A percentile compares a stretch with the other conserved stretches of the same genome.
These are phyloP conservation scores for Castanea mollissima DNA, from an alignment of 306 rosid genomes.

Conservation along the genomic window DNA sequence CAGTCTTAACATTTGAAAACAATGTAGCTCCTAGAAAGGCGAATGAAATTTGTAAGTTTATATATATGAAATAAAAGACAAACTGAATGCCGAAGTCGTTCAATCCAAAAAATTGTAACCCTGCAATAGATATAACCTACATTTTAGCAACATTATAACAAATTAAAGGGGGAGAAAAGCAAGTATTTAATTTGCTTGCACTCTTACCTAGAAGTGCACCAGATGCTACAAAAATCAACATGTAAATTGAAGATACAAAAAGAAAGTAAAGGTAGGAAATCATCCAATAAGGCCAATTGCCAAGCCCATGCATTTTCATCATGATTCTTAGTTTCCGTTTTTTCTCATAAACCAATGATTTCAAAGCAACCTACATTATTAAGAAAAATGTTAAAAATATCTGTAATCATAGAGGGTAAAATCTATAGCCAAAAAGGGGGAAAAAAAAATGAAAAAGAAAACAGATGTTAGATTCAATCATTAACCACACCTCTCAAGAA, in stretches of 20 bases:
- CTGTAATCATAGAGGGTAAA: background rate
- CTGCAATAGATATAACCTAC: constrained; percentile 40
- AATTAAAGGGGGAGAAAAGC: background rate
- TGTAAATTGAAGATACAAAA: constrained; percentile 54
- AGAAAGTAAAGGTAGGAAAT: constrained; percentile 79
- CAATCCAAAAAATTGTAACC: constrained; percentile 74
- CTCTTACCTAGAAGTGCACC: constrained; percentile 80
- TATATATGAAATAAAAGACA: constrained; percentile 66
- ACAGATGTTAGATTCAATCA: background rate
- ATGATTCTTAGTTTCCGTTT: constrained; percentile 82
- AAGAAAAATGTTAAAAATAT: background rate
- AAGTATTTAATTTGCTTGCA: background rate
- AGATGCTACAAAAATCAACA: constrained; percentile 69
- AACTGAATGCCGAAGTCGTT: constrained; percentile 85
- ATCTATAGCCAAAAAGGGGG: background rate
- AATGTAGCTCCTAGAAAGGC: constrained; percentile 68
- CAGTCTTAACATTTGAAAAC: constrained; percentile 74
- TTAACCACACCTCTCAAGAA: constrained; percentile 6
- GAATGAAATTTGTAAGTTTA: constrained; percentile 81
- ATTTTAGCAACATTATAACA: background rate
- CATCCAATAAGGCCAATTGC: constrained; percentile 87
- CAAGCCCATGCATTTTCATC: constrained; percentile 99
- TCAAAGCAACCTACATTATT: constrained; percentile 55
- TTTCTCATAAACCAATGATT: constrained; percentile 81
- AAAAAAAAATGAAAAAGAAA: background rate